Evolutionary conservation across 2,329 filamentous ascomycete species (phyloP), one percentile per base, ranked within the genome.

Genomic region (Xylariaceae sp.): DNA sequence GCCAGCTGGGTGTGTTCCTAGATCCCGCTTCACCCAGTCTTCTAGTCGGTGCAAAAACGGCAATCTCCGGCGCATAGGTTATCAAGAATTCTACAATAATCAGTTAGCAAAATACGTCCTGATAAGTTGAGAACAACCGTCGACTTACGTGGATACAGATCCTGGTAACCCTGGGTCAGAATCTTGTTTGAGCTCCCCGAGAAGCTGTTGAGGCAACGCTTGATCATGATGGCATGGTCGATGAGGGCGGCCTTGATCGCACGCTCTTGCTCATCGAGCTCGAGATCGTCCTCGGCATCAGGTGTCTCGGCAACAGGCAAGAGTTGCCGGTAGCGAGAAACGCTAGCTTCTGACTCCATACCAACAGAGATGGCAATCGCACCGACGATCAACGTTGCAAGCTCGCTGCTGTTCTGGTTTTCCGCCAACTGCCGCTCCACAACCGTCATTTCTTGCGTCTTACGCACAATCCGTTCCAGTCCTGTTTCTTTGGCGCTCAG

Each of bases 191-290:
- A 82, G 76, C 80, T 85, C 73, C 82, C 85, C 60, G 82, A 81
- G 73, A 90, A 90, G 66, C 86, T 80, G 3, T 80, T 80, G 63
- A 97, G 75, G 68, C 90, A 93, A 64, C 90, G 86, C 76, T 93
- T 92, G 67, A 97, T 86, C 73, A 90, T 87, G 61, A 96, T 82
- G 2, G 91, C 90, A 73, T 97, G 92, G 69, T 97, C 94, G 48
- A 96, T 82, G 35, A 97, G 80, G 0, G 91, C 89, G 72, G 92
- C 89, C 69, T 88, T 88, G 65, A 97, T 85, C 1, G 92, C 90
- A 53, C 84, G 90, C 65, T 95, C 88, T 67, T 92, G 81, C 0
- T 82, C 78, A 18, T 78, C 75, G 3, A 85, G 71, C 62, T 84
- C 77, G 18, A 79, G 72, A 51, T 81, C 61, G 45, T 80, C 76